Evolutionary conservation across 1,284 basidiomycete genomes (phyloP).

Genomic region (Rhodotorula sp.): DNA sequence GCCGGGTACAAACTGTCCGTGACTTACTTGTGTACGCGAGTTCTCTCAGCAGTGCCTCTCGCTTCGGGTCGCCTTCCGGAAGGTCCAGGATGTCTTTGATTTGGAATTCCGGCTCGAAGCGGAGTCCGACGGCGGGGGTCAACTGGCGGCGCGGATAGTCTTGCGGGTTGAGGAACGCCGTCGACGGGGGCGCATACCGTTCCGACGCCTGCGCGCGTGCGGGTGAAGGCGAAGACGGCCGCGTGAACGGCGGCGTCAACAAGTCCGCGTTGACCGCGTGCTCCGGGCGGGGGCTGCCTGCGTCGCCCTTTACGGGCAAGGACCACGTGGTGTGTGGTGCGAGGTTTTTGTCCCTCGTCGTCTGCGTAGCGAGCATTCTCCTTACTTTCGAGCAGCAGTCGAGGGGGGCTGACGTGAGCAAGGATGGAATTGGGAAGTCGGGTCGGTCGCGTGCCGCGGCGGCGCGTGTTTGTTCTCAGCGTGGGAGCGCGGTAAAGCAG

Average conservation of each 20-base stretch:
- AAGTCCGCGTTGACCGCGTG: slow-evolving; percentile 1
- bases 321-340: too few species aligned
- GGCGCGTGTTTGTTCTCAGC: too few species aligned
- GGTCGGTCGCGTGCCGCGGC: too few species aligned
- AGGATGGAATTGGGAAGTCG: too few species aligned
- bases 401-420: too few species aligned
- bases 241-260: slow-evolving; percentile 11
- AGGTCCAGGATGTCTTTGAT: slow-evolving; percentile 22
- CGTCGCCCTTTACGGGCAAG: background rate
- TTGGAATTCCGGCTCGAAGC: slow-evolving; percentile 25
- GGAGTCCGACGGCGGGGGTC: slow-evolving; percentile 31
- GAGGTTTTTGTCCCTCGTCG: too few species aligned
- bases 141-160: background rate
- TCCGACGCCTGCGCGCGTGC: background rate
- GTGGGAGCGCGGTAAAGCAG: too few species aligned
- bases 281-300: background rate
- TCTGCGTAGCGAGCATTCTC: too few species aligned
- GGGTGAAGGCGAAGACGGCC: slow-evolving; percentile 1
- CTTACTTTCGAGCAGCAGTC: too few species aligned
- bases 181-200: slow-evolving; percentile 16
- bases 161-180: slow-evolving; percentile 6
- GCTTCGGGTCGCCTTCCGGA: slow-evolving; percentile 17
- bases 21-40: slow-evolving; percentile 33
- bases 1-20: accelerated
- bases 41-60: slow-evolving; percentile 22